These are phyloP conservation scores for Mimosa bimucronata DNA, from an alignment of 306 rosid species.

Conservation along the genomic window DNA sequence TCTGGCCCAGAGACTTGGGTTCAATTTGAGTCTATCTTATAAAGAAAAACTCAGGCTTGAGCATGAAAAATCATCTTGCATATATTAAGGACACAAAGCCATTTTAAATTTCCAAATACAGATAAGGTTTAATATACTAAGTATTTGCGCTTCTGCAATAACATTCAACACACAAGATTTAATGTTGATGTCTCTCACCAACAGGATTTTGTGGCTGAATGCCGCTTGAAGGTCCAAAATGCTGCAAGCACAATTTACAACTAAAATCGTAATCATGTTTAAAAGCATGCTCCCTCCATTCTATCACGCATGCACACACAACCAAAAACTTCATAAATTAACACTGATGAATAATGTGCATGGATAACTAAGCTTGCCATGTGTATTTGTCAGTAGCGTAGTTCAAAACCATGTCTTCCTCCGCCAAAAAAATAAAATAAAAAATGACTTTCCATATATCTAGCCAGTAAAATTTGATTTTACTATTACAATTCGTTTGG, in stretches of 20 bases:
- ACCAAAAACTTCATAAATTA: constrained; percentile 38
- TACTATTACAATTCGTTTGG: not conserved
- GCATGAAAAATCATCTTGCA: constrained; percentile 34
- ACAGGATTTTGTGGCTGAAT: constrained; percentile 55
- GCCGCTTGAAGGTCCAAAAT: constrained; percentile 61
- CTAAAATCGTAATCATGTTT: constrained; percentile 52
- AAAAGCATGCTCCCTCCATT: constrained; percentile 46
- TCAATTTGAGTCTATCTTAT: constrained; percentile 33
- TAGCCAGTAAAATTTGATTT: constrained; percentile 26
- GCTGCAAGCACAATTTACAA: constrained; percentile 61
- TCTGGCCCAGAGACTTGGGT: constrained; percentile 32
- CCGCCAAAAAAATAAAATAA: not conserved
- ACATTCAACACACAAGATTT: constrained; percentile 46
- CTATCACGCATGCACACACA: constrained; percentile 47
- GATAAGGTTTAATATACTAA: constrained; percentile 20
- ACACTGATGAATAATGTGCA: constrained; percentile 14
- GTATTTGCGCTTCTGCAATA: constrained; percentile 23
- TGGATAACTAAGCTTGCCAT: constrained; percentile 30
- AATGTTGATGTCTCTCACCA: constrained; percentile 51
- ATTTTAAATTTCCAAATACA: constrained; percentile 34
- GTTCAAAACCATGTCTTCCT: constrained; percentile 25
- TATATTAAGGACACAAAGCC: constrained; percentile 29
- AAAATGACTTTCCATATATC: constrained; percentile 28
- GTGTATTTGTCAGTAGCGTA: not conserved
- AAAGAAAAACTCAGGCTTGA: constrained; percentile 36